phyloP scores from a whole-genome alignment of 371 early-diverging fungal genomes.

The Mucor plumbeus region DNA sequence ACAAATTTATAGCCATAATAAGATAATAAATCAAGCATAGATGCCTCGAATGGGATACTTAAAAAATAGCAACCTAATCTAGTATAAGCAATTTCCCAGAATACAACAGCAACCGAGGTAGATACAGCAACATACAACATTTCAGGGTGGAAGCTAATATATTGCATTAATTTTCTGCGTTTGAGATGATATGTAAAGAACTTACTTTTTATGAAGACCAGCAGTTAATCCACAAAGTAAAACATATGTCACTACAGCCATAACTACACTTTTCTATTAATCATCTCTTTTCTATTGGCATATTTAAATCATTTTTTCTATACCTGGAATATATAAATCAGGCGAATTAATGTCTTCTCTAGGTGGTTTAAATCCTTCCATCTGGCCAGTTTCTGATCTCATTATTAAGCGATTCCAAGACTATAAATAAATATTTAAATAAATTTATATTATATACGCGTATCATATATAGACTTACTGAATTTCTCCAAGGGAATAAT shows the following conservation, averaged over 20 bases:
- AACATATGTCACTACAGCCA: constrained; percentile 96
- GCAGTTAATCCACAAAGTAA: constrained; percentile 81
- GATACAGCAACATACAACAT: constrained; percentile 89
- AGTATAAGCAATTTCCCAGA: constrained; percentile 82
- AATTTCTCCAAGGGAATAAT: constrained; percentile 95
- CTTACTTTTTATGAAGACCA: constrained; percentile 69
- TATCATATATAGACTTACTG: constrained; percentile 63
- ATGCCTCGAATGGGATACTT: constrained; percentile 85
- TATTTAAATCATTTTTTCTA: not conserved
- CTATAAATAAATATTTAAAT: constrained; percentile 33
- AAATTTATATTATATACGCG: not conserved
- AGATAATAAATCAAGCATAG: constrained; percentile 86
- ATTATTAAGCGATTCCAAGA: constrained; percentile 81
- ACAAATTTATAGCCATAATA: constrained; percentile 98
- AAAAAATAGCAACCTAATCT: constrained; percentile 91
- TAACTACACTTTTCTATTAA: constrained; percentile 52
- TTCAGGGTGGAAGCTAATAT: constrained; percentile 86
- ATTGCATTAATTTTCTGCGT: not conserved
- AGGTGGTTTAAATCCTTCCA: constrained; percentile 86
- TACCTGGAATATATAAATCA: constrained; percentile 97
- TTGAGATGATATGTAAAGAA: not conserved
- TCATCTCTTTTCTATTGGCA: not conserved
- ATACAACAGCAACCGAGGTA: constrained; percentile 81
- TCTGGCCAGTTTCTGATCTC: constrained; percentile 85
- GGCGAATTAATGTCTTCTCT: constrained; percentile 94